A percentile compares a stretch with the other conserved stretches of the same genome.
These are phyloP conservation scores for Alternaria sp. DNA, from an alignment of 2,329 filamentous ascomycete species.

Conservation along the genomic window DNA sequence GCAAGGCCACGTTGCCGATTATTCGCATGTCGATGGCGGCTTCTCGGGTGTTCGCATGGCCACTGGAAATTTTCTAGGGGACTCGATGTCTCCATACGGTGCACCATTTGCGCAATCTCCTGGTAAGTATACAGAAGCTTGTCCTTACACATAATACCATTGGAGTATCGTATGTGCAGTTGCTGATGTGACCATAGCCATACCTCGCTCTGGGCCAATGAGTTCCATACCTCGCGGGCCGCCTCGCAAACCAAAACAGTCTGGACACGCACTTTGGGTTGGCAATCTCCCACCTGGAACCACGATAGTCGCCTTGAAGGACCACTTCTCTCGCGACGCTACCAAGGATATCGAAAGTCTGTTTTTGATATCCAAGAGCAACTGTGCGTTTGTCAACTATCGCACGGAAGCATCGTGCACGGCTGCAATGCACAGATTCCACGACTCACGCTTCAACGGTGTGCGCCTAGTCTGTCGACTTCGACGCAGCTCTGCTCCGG, in stretches of 20 bases:
- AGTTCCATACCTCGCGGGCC: constrained; percentile 65
- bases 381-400: constrained; percentile 97
- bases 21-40: constrained; percentile 29
- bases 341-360: constrained; percentile 81
- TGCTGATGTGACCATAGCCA: constrained; percentile 23
- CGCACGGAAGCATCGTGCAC: constrained; percentile 79
- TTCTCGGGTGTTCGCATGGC: constrained; percentile 26
- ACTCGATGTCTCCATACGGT: constrained; percentile 27
- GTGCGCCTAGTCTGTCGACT: constrained; percentile 86
- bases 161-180: background rate
- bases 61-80: constrained; percentile 24
- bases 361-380: constrained; percentile 95
- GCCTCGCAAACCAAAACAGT: constrained; percentile 71
- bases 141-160: background rate
- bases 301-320: constrained; percentile 82
- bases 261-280: constrained; percentile 92
- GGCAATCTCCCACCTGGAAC: constrained; percentile 90
- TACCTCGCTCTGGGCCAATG: constrained; percentile 32
- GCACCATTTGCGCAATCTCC: constrained; percentile 24
- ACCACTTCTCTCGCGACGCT: constrained; percentile 85
- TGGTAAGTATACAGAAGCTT: constrained; percentile 28
- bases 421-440: constrained; percentile 80
- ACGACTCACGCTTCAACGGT: constrained; percentile 88
- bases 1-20: constrained; percentile 33
- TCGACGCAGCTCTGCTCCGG: constrained; percentile 63